A percentile compares a stretch with the other conserved stretches of the same genome.
Conservation (phyloP, 176 grass and related monocot genomes). For the Olyra latifolia region DNA sequence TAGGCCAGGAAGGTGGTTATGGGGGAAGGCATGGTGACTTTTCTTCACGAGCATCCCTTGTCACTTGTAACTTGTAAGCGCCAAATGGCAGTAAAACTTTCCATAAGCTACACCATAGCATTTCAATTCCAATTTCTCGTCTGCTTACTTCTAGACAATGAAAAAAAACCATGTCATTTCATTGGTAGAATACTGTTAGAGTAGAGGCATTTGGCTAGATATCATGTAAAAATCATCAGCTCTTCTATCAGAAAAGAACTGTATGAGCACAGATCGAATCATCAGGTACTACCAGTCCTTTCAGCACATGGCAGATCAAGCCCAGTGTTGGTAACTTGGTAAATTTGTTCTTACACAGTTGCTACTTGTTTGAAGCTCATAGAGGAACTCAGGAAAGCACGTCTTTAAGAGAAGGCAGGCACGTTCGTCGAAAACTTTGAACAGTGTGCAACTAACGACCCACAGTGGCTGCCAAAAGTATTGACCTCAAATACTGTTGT, state of each 20-base stretch:
- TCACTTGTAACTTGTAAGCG: slow-evolving; percentile 5
- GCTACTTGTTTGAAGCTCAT: not conserved
- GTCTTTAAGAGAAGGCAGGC: not conserved
- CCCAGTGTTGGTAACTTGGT: not conserved
- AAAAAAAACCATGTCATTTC: not conserved
- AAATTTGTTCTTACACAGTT: not conserved
- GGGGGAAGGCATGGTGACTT: not conserved
- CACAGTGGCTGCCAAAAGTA: slow-evolving; percentile 23
- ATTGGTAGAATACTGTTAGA: not conserved
- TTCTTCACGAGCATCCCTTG: not conserved
- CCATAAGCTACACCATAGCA: not conserved
- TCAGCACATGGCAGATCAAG: not conserved
- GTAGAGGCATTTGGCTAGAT: not conserved
- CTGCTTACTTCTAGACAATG: not conserved
- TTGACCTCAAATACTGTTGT: not conserved
- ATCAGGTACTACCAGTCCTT: not conserved
- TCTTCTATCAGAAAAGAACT: not conserved
- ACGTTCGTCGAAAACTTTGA: slow-evolving; percentile 2
- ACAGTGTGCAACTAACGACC: slow-evolving; percentile 24
- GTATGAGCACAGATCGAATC: not conserved
- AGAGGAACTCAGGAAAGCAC: not conserved
- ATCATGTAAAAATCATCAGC: not conserved
- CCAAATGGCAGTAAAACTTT: not conserved
- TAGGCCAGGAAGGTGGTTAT: not conserved
- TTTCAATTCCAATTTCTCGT: slow-evolving; percentile 12